A percentile compares a stretch with the other conserved stretches of the same genome.
Conservation (phyloP, 73 alveolate genomes). For the Paramecium pentaurelia region DNA sequence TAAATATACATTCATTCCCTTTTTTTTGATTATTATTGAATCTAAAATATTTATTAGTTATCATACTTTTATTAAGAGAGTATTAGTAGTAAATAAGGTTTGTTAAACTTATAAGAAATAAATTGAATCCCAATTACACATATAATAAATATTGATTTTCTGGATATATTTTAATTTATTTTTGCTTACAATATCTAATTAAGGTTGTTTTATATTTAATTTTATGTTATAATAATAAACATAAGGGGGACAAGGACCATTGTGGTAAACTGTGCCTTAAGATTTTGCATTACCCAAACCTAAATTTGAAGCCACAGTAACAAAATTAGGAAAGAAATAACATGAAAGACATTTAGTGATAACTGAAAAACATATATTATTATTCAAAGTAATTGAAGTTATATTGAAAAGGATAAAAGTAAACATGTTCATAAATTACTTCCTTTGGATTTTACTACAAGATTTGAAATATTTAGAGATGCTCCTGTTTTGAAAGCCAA, state of each 20-base stretch:
- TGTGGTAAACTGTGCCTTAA: not conserved
- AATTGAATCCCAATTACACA: not conserved
- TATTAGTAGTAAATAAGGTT: not conserved
- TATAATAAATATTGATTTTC: not conserved
- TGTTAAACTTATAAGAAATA: not conserved
- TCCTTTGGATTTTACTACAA: conserved; percentile 10
- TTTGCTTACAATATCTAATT: not conserved
- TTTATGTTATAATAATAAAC: not conserved
- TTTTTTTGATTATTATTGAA: too few species aligned
- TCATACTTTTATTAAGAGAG: not conserved
- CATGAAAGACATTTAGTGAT: conserved; percentile 4
- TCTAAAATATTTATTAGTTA: too few species aligned
- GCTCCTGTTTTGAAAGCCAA: conserved; percentile 14
- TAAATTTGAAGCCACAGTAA: not conserved
- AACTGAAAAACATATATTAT: conserved; percentile 7
- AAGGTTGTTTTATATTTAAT: not conserved
- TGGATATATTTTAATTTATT: not conserved
- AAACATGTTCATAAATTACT: conserved; percentile 34
- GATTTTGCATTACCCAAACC: not conserved
- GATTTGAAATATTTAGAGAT: conserved; percentile 15
- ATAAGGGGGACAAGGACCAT: not conserved
- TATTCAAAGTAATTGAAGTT: not conserved
- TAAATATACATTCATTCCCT: too few species aligned
- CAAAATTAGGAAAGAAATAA: not conserved
- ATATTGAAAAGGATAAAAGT: not conserved